Conservation (phyloP, 257 asterid species). For the Nicotiana sylvestris region DNA sequence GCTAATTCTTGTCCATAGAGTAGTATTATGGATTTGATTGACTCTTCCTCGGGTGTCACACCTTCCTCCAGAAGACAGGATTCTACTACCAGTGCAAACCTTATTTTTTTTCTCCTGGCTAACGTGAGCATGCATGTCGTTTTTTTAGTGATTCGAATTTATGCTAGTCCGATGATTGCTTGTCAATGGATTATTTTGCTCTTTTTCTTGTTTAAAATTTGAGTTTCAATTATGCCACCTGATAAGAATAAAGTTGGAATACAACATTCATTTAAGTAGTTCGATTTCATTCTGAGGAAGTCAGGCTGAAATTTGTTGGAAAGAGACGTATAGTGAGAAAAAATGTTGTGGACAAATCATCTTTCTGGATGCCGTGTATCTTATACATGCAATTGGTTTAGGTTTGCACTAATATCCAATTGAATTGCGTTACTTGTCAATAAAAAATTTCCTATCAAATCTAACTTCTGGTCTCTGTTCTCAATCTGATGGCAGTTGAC, state of each 20-base stretch:
- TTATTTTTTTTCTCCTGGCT: neutral
- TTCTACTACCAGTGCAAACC: neutral
- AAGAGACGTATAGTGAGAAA: neutral
- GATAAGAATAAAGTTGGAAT: neutral
- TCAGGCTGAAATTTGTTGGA: neutral
- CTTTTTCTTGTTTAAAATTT: neutral
- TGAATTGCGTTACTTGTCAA: neutral
- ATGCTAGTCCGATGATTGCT: neutral
- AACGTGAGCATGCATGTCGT: neutral
- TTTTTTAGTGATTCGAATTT: neutral
- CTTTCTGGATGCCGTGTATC: neutral
- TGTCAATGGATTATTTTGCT: neutral
- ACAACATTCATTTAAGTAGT: neutral
- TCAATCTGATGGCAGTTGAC: slow-evolving; percentile 68
- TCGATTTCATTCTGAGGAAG: neutral
- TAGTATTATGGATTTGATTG: neutral
- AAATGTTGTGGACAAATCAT: neutral
- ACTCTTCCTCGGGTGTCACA: neutral
- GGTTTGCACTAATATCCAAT: neutral
- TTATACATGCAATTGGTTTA: neutral
- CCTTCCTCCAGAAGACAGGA: neutral
- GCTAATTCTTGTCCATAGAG: neutral
- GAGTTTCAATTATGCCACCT: neutral
- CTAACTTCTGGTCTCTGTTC: neutral
- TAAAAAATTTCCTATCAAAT: neutral